Percentiles rank a stretch among this genome's conserved stretches.
Evolutionary conservation across 2,329 filamentous ascomycete genomes (phyloP).

Genomic region (Diaporthe vaccinii): DNA sequence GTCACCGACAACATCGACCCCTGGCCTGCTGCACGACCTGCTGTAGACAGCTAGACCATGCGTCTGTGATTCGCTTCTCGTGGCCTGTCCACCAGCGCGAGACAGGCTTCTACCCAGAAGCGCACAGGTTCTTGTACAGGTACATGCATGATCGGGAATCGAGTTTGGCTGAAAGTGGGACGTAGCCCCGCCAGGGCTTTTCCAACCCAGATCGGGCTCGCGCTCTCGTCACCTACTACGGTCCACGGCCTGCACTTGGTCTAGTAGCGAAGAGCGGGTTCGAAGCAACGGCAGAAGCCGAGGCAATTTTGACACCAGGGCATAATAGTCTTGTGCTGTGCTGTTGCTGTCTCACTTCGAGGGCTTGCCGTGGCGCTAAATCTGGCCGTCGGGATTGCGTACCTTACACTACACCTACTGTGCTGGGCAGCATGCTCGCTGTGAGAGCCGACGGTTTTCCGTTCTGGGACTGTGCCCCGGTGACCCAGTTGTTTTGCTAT

Average conservation of each 20-base stretch:
- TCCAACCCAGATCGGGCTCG: neutral
- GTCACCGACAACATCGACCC: neutral
- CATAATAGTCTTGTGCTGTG: neutral
- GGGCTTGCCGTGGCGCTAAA: neutral
- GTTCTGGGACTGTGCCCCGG: neutral
- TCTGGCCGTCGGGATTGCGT: neutral
- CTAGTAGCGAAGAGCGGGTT: neutral
- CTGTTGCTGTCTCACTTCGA: no score
- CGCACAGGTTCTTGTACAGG: neutral
- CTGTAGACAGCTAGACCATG: neutral
- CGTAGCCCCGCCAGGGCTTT: constrained; percentile 7
- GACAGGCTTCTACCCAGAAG: neutral
- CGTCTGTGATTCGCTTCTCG: constrained; percentile 18
- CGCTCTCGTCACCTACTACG: neutral
- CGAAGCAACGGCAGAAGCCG: constrained; percentile 15
- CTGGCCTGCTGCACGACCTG: constrained; percentile 1
- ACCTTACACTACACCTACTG: neutral
- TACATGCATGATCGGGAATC: neutral
- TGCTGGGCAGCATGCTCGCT: neutral
- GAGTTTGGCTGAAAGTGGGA: constrained; percentile 6
- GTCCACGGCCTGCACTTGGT: neutral
- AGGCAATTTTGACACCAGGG: constrained; percentile 3
- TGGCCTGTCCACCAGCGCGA: neutral
- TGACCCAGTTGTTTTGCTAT: constrained; percentile 11
- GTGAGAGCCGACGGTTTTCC: constrained; percentile 2